Evolutionary conservation across 257 asterid genomes (phyloP), one percentile per base, ranked within the genome.

Genomic region (Salvia hispanica): DNA sequence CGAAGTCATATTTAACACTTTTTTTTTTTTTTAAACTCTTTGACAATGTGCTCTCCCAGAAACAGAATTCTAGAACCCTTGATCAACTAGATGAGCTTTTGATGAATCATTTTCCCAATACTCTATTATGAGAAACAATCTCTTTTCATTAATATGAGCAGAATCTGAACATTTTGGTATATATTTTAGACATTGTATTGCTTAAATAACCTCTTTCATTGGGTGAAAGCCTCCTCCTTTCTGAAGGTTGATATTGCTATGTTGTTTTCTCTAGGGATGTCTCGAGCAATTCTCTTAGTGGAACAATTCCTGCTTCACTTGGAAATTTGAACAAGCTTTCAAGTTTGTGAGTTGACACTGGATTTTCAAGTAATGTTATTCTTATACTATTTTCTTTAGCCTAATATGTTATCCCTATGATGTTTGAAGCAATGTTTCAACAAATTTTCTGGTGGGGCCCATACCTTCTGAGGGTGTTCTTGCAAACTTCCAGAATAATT

Each of bases 211-310:
- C 62, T 55, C 70, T 40, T 64, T 48, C 13, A 58, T 28, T 70
- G 66, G 62, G 12, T 42, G 54, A 63, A 61, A 14, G 59, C 61
- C 64, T 40, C 56, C 67, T 72, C 47, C 7, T 6, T 16, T 15
- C 46, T 37, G 43, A 28, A 68, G 68, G 74, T 57, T 68, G 73
- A 53, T 67, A 7, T 72, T 65, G 37, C 4, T 33, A 40, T 74
- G 64, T 60, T 66, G 66, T 61, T 53, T 64, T 81, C 67, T 76
- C 64, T 86, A 88, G 97, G 83, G 97, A 90, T 80, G 82, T 90
- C 59, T 90, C 97, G 42, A 86, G 97, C 88, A 90, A 90, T 79
- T 83, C 88, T 74, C 90, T 90, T 39, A 84, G 97, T 73, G 95
- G 95, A 78, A 78, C 52, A 67, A 86, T 90, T 81, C 97, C 97